phyloP scores from a whole-genome alignment of 2,329 filamentous ascomycete species.

The Ilyonectria robusta region DNA sequence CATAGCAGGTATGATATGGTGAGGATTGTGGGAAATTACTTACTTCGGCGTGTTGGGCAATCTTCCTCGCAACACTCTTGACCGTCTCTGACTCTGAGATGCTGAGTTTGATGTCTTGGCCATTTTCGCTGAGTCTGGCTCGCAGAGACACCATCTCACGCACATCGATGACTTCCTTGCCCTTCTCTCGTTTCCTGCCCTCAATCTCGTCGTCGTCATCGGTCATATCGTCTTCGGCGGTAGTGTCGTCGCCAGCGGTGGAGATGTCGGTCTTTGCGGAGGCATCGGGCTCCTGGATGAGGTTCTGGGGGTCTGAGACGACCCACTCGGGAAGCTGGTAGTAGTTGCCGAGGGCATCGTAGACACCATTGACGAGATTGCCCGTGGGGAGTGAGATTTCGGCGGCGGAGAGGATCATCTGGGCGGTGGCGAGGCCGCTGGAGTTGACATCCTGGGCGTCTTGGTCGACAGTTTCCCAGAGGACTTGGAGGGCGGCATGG shows the following conservation, averaged over 20 bases:
- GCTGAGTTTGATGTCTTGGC: conserved; percentile 72
- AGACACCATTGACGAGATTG: conserved; percentile 78
- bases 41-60: conserved; percentile 76
- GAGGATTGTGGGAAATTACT: conserved; percentile 48
- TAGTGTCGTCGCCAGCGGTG: conserved; percentile 53
- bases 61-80: conserved; percentile 71
- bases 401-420: conserved; percentile 84
- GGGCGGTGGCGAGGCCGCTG: conserved; percentile 75
- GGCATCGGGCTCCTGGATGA: conserved; percentile 56
- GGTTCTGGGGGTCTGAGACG: conserved; percentile 75
- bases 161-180: conserved; percentile 68
- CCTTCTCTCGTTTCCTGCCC: conserved; percentile 69
- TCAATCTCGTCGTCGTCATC: conserved; percentile 55
- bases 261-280: conserved; percentile 54
- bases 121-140: conserved; percentile 76
- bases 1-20: not conserved
- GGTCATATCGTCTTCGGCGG: conserved; percentile 59
- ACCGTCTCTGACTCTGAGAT: conserved; percentile 76
- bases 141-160: conserved; percentile 70
- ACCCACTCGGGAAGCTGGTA: conserved; percentile 79
- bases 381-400: conserved; percentile 83
- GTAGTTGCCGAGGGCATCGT: conserved; percentile 78
- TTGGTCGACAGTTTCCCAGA: conserved; percentile 71
- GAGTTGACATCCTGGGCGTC: conserved; percentile 54
- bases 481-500: conserved; percentile 74